A percentile compares a stretch with the other conserved stretches of the same genome.
Evolutionary conservation across 345 rosid species (phyloP).

Genomic region (Murraya koenigii): DNA sequence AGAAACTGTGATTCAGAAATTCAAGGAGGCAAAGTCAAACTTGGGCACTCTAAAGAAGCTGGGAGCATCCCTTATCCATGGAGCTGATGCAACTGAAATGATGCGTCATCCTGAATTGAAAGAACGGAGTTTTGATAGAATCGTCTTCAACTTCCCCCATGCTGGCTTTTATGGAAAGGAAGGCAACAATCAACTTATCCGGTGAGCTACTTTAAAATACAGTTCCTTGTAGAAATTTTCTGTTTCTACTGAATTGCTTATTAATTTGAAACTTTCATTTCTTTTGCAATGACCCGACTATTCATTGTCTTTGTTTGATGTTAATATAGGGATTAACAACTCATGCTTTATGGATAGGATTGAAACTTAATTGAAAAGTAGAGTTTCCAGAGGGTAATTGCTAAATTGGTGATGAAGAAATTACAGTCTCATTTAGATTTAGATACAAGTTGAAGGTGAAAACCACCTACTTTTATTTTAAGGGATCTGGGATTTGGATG

Average conservation of each 20-base stretch:
- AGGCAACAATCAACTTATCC: slow-evolving; percentile 20
- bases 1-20: slow-evolving; percentile 38
- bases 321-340: background rate
- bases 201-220: slow-evolving; percentile 18
- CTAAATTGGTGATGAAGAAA: background rate
- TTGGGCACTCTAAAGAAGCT: slow-evolving; percentile 25
- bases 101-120: slow-evolving; percentile 24
- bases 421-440: background rate
- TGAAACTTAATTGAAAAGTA: background rate
- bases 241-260: background rate
- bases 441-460: background rate
- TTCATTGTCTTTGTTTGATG: background rate
- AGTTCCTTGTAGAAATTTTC: background rate
- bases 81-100: slow-evolving; percentile 52
- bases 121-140: slow-evolving; percentile 39
- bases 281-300: too few relatives aligned
- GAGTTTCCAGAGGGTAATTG: background rate
- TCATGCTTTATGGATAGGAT: background rate
- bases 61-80: slow-evolving; percentile 43
- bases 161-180: slow-evolving; percentile 49
- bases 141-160: slow-evolving; percentile 22
- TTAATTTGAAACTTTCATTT: too few relatives aligned
- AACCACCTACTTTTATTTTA: background rate
- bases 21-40: slow-evolving; percentile 36
- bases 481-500: background rate